These are phyloP conservation scores for Turritis glabra DNA, from an alignment of 345 rosid species.

Conservation along the genomic window DNA sequence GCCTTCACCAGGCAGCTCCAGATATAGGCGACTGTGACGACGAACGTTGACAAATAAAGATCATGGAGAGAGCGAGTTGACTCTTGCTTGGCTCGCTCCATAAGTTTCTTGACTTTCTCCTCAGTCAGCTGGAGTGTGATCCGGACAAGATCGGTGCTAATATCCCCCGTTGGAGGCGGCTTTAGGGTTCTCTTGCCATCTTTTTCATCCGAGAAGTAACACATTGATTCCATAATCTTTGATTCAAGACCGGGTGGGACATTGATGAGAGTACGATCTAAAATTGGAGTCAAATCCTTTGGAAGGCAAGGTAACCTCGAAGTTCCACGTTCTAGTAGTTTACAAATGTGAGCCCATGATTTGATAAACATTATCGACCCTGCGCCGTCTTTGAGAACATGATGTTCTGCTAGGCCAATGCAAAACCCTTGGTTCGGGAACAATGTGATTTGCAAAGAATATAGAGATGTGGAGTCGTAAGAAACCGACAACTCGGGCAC, in stretches of 20 bases:
- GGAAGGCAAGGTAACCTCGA: background rate
- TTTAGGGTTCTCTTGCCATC: constrained; percentile 20
- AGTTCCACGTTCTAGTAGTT: background rate
- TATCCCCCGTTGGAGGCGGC: background rate
- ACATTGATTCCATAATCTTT: constrained; percentile 10
- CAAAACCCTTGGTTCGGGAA: constrained; percentile 34
- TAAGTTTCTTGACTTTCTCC: constrained; percentile 28
- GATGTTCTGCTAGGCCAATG: constrained; percentile 33
- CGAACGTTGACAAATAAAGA: no score
- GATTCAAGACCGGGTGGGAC: constrained; percentile 22
- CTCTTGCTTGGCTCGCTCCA: constrained; percentile 4
- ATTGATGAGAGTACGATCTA: constrained; percentile 32
- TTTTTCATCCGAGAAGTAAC: background rate
- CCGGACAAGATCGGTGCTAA: constrained; percentile 11
- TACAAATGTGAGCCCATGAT: constrained; percentile 38
- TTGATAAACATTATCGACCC: constrained; percentile 24
- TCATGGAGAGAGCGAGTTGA: background rate
- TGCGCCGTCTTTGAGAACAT: constrained; percentile 31
- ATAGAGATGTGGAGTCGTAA: background rate
- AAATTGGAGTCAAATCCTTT: constrained; percentile 13
- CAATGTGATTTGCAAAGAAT: constrained; percentile 29
- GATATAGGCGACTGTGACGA: constrained; percentile 27
- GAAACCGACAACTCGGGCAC: constrained; percentile 20
- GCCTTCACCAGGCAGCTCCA: constrained; percentile 29
- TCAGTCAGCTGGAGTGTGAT: constrained; percentile 28